These are phyloP conservation scores for Antrodiella citrinella DNA, from an alignment of 768 basidiomycete genomes.

Conservation along the genomic window DNA sequence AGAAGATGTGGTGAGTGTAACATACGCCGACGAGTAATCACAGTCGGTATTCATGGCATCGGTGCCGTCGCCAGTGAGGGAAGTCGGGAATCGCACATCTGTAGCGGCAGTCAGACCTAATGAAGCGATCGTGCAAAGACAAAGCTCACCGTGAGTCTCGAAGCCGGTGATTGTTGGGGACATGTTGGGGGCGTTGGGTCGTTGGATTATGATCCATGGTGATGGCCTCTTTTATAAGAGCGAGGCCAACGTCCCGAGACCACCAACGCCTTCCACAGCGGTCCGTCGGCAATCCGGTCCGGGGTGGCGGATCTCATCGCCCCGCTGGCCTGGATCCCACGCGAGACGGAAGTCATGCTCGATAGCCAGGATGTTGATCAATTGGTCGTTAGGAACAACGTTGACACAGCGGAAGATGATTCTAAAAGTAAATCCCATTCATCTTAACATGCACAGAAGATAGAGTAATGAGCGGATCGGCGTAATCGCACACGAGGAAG, in stretches of 20 bases:
- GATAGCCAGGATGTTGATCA: too few relatives aligned
- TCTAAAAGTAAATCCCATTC: neutral
- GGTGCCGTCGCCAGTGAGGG: slow-evolving; percentile 83
- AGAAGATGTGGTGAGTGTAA: slow-evolving; percentile 63
- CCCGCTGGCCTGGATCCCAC: too few relatives aligned
- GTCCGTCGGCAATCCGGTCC: neutral
- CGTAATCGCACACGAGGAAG: neutral
- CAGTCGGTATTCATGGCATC: slow-evolving; percentile 97
- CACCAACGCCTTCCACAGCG: neutral
- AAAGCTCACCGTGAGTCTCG: slow-evolving; percentile 44
- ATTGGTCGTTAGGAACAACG: too few relatives aligned
- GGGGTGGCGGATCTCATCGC: neutral
- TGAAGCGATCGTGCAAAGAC: neutral
- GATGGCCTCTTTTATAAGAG: neutral
- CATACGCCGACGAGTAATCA: slow-evolving; percentile 93
- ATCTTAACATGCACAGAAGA: neutral
- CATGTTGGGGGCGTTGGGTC: slow-evolving; percentile 11
- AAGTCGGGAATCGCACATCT: slow-evolving; percentile 93
- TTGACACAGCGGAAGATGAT: too few relatives aligned
- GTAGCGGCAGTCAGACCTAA: neutral
- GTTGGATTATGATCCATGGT: neutral
- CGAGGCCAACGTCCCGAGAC: neutral
- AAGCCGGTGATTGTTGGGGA: slow-evolving; percentile 43
- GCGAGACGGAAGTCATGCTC: too few relatives aligned
- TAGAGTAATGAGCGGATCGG: neutral